A percentile compares a stretch with the other conserved stretches of the same genome.
Conservation (phyloP, 306 rosid genomes). For the Dryas alaskensis region DNA sequence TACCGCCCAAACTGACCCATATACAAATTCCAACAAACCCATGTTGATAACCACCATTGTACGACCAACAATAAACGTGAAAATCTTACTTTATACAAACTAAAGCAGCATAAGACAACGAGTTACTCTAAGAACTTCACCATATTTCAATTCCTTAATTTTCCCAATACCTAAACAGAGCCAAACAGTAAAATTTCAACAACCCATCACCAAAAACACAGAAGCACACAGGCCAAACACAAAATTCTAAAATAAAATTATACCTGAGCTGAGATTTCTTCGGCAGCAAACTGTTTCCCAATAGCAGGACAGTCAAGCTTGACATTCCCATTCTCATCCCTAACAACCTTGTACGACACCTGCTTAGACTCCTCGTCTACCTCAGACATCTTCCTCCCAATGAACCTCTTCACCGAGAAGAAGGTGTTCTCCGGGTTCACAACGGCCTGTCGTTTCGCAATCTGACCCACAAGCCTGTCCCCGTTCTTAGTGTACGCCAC, state of each 20-base stretch:
- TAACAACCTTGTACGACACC: conserved; percentile 57
- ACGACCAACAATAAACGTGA: neutral
- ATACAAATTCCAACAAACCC: too few relatives aligned
- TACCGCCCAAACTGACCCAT: too few relatives aligned
- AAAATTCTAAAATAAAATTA: too few relatives aligned
- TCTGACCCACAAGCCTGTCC: conserved; percentile 65
- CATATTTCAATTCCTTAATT: neutral
- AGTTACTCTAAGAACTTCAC: neutral
- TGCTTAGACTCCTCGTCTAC: conserved; percentile 71
- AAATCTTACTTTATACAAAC: neutral
- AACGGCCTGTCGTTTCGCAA: conserved; percentile 70
- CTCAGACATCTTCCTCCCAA: conserved; percentile 67
- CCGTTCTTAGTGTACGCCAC: conserved; percentile 67
- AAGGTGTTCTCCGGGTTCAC: conserved; percentile 68
- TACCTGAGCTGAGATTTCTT: conserved; percentile 92
- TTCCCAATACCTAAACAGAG: too few relatives aligned
- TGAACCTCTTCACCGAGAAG: conserved; percentile 68
- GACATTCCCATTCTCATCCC: conserved; percentile 69
- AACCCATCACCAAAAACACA: conserved; percentile 19
- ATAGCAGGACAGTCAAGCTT: conserved; percentile 68
- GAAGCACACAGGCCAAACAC: neutral
- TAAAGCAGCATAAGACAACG: neutral
- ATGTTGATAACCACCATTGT: neutral
- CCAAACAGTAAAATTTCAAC: neutral
- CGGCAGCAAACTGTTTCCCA: conserved; percentile 63